phyloP scores from a whole-genome alignment of 2,329 filamentous ascomycete genomes.

The Exophiala sp. region DNA sequence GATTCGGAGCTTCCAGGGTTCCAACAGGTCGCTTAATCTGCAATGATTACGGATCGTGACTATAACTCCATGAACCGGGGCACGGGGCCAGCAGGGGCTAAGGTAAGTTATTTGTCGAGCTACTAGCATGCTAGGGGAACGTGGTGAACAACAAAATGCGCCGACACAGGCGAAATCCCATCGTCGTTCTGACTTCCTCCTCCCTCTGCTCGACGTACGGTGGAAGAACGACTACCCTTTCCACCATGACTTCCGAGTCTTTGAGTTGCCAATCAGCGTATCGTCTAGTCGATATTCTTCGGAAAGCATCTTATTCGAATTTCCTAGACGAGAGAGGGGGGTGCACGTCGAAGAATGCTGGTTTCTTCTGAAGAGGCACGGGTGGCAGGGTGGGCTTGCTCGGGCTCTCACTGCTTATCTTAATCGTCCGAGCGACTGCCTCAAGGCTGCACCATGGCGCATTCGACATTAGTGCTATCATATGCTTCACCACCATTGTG shows the following conservation, averaged over 20 bases:
- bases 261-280: background rate
- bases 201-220: no score
- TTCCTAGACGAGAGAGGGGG: background rate
- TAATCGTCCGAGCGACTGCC: conserved; percentile 16
- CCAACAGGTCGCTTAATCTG: no score
- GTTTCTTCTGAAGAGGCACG: conserved; percentile 17
- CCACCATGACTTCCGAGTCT: background rate
- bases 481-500: conserved; percentile 15
- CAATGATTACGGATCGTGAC: no score
- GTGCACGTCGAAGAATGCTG: conserved; percentile 11
- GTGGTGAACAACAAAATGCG: no score
- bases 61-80: no score
- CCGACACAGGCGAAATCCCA: no score
- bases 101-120: no score
- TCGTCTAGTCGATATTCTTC: background rate
- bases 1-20: no score
- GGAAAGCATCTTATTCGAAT: background rate
- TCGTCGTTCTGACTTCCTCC: background rate
- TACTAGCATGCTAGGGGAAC: no score
- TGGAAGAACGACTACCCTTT: background rate
- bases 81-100: no score
- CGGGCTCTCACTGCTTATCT: conserved; percentile 17
- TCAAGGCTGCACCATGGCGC: conserved; percentile 16
- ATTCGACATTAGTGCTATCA: conserved; percentile 16
- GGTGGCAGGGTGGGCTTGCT: conserved; percentile 16